These are phyloP conservation scores for Phytomonas sp. DNA, from an alignment of 208 protist species.

Conservation along the genomic window DNA sequence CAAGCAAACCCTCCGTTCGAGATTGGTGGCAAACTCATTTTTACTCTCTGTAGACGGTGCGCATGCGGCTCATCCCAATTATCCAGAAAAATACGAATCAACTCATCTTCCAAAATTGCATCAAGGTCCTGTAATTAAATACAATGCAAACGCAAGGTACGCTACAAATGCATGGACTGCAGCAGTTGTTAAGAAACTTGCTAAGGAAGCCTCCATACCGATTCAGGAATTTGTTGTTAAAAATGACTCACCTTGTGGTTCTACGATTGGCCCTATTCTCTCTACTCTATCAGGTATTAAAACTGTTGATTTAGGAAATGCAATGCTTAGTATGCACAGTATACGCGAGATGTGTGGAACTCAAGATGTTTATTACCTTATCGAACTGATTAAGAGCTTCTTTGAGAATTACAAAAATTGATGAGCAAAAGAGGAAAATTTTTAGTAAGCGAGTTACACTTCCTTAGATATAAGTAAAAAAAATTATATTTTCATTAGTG, in stretches of 20 bases:
- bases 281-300: slow-evolving; percentile 88
- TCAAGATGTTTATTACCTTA: slow-evolving; percentile 80
- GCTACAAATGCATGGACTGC: slow-evolving; percentile 87
- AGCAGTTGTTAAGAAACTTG: slow-evolving; percentile 82
- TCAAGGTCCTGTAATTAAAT: slow-evolving; percentile 94
- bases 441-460: background rate
- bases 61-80: slow-evolving; percentile 96
- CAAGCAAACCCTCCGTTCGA: slow-evolving; percentile 29
- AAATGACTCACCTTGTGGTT: slow-evolving; percentile 95
- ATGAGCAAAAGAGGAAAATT: background rate
- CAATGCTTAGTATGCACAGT: slow-evolving; percentile 96
- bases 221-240: slow-evolving; percentile 92
- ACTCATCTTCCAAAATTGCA: slow-evolving; percentile 89
- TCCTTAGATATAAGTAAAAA: slow-evolving; percentile 8
- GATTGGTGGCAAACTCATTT: slow-evolving; percentile 85
- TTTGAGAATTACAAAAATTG: slow-evolving; percentile 49
- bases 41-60: slow-evolving; percentile 94
- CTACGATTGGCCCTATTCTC: slow-evolving; percentile 96
- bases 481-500: background rate
- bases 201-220: slow-evolving; percentile 50
- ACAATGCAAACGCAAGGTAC: slow-evolving; percentile 95
- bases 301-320: slow-evolving; percentile 94
- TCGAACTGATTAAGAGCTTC: slow-evolving; percentile 84
- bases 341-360: slow-evolving; percentile 95
- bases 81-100: slow-evolving; percentile 90